phyloP scores from a whole-genome alignment of 2,329 filamentous ascomycete species.

The Hypoxylon sp. region DNA sequence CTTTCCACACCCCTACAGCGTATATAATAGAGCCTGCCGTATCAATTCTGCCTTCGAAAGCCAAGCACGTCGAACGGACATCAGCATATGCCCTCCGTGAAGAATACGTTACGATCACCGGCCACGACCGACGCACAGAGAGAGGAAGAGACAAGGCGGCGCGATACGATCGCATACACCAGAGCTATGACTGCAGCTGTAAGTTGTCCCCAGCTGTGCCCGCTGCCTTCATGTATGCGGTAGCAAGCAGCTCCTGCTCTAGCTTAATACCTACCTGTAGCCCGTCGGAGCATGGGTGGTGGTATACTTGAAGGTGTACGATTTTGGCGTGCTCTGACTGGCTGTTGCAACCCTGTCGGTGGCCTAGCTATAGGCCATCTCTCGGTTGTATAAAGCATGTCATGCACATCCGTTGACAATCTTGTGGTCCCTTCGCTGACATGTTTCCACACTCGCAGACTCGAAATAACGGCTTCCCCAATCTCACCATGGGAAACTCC shows the following conservation, averaged over 20 bases:
- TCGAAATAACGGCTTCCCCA: conserved; percentile 47
- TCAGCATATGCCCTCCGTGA: conserved; percentile 12
- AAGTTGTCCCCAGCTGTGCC: conserved; percentile 22
- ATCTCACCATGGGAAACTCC: conserved; percentile 47
- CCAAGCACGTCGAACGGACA: conserved; percentile 4
- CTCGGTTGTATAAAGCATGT: background rate
- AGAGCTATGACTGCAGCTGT: conserved; percentile 42
- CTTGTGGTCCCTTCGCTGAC: conserved; percentile 3
- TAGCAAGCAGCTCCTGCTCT: background rate
- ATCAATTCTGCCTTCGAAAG: conserved; percentile 9
- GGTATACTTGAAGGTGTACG: no score
- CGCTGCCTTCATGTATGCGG: background rate
- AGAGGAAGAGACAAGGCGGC: conserved; percentile 1
- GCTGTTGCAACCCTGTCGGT: background rate
- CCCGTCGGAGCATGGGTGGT: background rate
- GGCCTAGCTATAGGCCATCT: background rate
- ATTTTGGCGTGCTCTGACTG: background rate
- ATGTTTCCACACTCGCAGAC: conserved; percentile 29
- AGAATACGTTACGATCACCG: conserved; percentile 1
- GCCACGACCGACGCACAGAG: background rate
- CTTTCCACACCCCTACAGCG: conserved; percentile 23
- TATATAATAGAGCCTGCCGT: conserved; percentile 31
- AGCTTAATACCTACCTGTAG: background rate
- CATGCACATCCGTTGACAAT: background rate
- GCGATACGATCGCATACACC: conserved; percentile 6